These are phyloP conservation scores for Phytopythium oedochilum DNA, from an alignment of 352 stramenopile genomes.

Conservation along the genomic window DNA sequence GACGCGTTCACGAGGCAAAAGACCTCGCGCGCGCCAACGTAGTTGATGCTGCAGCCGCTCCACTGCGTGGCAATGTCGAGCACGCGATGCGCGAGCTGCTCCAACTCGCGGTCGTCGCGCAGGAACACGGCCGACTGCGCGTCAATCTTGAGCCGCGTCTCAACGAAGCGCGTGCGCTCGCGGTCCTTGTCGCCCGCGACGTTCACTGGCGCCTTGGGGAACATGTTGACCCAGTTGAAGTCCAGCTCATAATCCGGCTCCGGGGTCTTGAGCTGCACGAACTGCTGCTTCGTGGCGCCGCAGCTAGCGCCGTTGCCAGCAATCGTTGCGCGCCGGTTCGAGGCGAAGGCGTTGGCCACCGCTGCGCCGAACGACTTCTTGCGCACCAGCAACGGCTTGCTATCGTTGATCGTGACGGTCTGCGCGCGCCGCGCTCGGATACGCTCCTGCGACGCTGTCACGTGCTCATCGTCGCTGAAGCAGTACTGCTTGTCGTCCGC, in stretches of 20 bases:
- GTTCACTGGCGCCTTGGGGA: slow-evolving; percentile 65
- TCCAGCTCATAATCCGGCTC: slow-evolving; percentile 63
- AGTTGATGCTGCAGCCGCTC: slow-evolving; percentile 66
- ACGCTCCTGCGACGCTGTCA: slow-evolving; percentile 5
- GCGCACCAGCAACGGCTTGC: slow-evolving; percentile 12
- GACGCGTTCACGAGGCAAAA: slow-evolving; percentile 63
- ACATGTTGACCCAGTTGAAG: slow-evolving; percentile 77
- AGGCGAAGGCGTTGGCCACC: slow-evolving; percentile 7
- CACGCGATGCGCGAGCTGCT: slow-evolving; percentile 41
- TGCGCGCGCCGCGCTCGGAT: slow-evolving; percentile 31
- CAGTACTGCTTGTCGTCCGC: slow-evolving; percentile 6
- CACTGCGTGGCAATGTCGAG: slow-evolving; percentile 57
- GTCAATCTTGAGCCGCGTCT: slow-evolving; percentile 54
- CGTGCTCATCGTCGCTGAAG: slow-evolving; percentile 19
- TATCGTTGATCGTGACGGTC: slow-evolving; percentile 30
- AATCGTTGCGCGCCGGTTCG: slow-evolving; percentile 1
- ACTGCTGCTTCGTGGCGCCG: slow-evolving; percentile 19
- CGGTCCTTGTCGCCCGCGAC: slow-evolving; percentile 2
- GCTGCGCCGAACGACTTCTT: slow-evolving; percentile 17
- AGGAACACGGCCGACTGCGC: slow-evolving; percentile 52
- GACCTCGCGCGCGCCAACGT: slow-evolving; percentile 49
- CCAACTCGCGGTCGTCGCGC: slow-evolving; percentile 43
- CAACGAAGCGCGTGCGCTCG: slow-evolving; percentile 47
- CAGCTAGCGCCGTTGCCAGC: slow-evolving; percentile 10
- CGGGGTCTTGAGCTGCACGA: slow-evolving; percentile 54